Base-by-base conservation (phyloP, 805 yeast genomes). In the Candida parachauliodes region DNA sequence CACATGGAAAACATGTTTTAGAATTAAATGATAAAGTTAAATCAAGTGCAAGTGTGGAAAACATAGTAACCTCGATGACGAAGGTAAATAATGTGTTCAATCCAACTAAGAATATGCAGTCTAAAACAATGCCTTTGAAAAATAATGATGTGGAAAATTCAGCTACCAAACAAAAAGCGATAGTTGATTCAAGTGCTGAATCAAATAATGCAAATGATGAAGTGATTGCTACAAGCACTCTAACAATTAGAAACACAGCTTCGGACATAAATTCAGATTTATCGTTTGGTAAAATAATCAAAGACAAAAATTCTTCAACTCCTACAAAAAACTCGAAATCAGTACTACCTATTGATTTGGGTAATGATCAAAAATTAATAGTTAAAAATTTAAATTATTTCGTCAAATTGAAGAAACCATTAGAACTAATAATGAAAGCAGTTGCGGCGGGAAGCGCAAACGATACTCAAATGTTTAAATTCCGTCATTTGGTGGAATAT, bases 381-480 rank as follows among this genome's bases (percentile, higher is more conserved):
- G 16, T 32, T 21, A n/a, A 20, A 5, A 32, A 32, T 23, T 23
- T 32, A 10, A 24, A 24, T 32, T 24, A 32, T 17, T 32, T 32
- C 11, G 35, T 16, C 6, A 6, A 5, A 23, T 32, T 32, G 10
- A 17, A 32, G n/a, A 5, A 15, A 11, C 9, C 25, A 17, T 4
- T 32, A 7, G 12, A 32, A 16, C 22, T 15, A 22, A 23, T 32
- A 12, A 32, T 24, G 35, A 15, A 24, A 23, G 8, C 5, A 3
- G 22, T 32, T 12, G 35, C 35, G 7, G 3, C 5, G 2, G 22
- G n/a, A 2, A 5, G 3, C 4, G 35, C 28, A 3, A 18, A 12
- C 16, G 14, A 8, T 3, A 14, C 15, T 5, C 21, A 32, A 17
- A 17, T 23, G 3, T 4, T n/a, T 5, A 23, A n/a, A 24, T 32